Evolutionary conservation across 306 rosid genomes (phyloP).

Genomic region (Cucurbita ficifolia): DNA sequence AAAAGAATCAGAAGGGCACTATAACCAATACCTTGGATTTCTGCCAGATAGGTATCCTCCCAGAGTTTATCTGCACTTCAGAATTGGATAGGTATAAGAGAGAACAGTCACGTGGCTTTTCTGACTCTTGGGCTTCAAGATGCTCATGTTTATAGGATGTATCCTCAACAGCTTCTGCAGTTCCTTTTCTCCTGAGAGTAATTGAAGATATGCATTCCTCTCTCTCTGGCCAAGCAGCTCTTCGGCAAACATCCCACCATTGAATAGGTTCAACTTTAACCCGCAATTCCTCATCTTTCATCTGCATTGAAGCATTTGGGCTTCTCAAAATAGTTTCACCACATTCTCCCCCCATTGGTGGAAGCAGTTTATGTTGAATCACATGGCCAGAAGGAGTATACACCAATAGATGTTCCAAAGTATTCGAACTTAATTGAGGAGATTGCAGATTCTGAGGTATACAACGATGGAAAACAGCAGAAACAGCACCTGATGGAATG

Average conservation of each 20-base stretch:
- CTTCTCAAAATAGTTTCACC: conserved; percentile 44
- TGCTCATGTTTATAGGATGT: conserved; percentile 36
- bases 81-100: conserved; percentile 66
- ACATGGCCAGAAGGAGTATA: conserved; percentile 72
- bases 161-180: conserved; percentile 29
- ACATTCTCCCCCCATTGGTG: conserved; percentile 52
- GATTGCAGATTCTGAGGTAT: conserved; percentile 30
- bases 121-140: conserved; percentile 25
- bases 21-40: conserved; percentile 51
- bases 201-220: conserved; percentile 49
- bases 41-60: conserved; percentile 84
- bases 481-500: conserved; percentile 77
- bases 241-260: conserved; percentile 95
- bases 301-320: conserved; percentile 38
- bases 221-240: conserved; percentile 77
- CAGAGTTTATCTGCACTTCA: conserved; percentile 72
- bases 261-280: conserved; percentile 87
- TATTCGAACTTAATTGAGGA: conserved; percentile 26
- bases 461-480: conserved; percentile 68
- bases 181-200: conserved; percentile 27
- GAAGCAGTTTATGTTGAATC: conserved; percentile 63
- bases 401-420: conserved; percentile 75
- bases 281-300: conserved; percentile 71
- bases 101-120: conserved; percentile 30
- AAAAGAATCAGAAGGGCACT: conserved; percentile 10